Evolutionary conservation across 75 land plant species (phyloP).

Genomic region (Selaginella moellendorffii): DNA sequence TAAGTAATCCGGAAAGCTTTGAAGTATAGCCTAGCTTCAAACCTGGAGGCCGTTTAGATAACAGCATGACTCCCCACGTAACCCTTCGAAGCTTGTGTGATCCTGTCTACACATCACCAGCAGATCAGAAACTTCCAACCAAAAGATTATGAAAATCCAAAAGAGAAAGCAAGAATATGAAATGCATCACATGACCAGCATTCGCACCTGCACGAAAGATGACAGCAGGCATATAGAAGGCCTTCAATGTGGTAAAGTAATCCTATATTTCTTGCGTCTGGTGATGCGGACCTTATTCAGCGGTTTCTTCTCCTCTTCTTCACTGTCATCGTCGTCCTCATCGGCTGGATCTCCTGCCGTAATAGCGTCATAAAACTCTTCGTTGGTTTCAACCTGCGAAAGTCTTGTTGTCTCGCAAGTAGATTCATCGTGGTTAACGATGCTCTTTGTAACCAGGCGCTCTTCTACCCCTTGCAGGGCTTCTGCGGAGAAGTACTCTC

Average conservation of each 20-base stretch:
- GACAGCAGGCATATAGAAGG: neutral
- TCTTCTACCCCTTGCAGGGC: conserved; percentile 19
- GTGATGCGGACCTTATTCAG: conserved; percentile 9
- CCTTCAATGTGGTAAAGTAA: neutral
- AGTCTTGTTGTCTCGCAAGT: neutral
- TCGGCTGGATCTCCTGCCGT: conserved; percentile 39
- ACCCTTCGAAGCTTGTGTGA: conserved; percentile 2
- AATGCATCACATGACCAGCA: neutral
- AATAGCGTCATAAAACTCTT: conserved; percentile 89
- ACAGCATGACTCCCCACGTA: conserved; percentile 11
- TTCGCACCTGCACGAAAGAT: neutral
- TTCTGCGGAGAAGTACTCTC: conserved; percentile 75
- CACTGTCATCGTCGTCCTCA: conserved; percentile 19
- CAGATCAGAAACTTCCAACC: neutral
- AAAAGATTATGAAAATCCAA: neutral
- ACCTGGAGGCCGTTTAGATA: conserved; percentile 9
- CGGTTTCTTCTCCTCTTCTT: conserved; percentile 20
- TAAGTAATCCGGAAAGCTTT: neutral
- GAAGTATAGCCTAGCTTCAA: neutral
- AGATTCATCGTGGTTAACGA: neutral
- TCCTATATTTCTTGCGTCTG: conserved; percentile 9
- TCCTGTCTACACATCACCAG: neutral
- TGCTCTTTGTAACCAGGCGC: neutral
- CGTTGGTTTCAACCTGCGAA: conserved; percentile 22
- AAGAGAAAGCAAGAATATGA: neutral